phyloP scores from a whole-genome alignment of 495 filamentous ascomycete genomes.

The Hyaloscypha variabilis region DNA sequence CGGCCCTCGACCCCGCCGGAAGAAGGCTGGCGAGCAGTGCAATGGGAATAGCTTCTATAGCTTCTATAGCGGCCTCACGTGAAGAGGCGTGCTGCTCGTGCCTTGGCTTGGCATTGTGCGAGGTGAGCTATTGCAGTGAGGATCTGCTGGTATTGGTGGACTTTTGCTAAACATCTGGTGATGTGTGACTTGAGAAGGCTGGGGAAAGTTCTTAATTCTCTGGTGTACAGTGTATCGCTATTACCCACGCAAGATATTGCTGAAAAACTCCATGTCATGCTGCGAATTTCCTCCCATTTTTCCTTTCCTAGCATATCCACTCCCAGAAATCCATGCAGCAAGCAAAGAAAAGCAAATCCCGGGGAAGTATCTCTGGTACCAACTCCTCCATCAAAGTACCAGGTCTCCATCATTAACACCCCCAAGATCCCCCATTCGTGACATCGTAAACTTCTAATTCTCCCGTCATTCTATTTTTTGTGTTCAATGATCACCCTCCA shows the following conservation, averaged over 20 bases:
- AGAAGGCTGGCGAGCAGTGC: background rate
- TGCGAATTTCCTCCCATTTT: background rate
- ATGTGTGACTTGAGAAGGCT: background rate
- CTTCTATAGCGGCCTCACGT: too few species aligned
- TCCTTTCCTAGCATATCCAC: background rate
- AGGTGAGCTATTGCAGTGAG: background rate
- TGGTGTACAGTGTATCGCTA: constrained; percentile 3
- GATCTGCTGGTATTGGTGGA: background rate
- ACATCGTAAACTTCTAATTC: background rate
- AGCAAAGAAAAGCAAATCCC: constrained; percentile 1
- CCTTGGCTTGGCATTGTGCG: background rate
- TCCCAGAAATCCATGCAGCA: constrained; percentile 1
- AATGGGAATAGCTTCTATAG: constrained; percentile 8
- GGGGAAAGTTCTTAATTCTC: background rate
- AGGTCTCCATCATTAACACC: background rate
- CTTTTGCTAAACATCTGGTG: background rate
- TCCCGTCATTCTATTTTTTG: background rate
- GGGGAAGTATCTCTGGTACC: background rate
- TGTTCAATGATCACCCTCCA: constrained; percentile 18
- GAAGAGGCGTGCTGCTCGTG: constrained; percentile 17
- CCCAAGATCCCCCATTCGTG: background rate
- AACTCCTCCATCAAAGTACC: background rate
- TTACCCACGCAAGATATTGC: constrained; percentile 6
- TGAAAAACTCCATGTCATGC: constrained; percentile 8
- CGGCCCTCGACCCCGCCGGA: constrained; percentile 15